These are phyloP conservation scores for Gracilaria domingensis DNA, from an alignment of 23 red algal species.

Conservation along the genomic window DNA sequence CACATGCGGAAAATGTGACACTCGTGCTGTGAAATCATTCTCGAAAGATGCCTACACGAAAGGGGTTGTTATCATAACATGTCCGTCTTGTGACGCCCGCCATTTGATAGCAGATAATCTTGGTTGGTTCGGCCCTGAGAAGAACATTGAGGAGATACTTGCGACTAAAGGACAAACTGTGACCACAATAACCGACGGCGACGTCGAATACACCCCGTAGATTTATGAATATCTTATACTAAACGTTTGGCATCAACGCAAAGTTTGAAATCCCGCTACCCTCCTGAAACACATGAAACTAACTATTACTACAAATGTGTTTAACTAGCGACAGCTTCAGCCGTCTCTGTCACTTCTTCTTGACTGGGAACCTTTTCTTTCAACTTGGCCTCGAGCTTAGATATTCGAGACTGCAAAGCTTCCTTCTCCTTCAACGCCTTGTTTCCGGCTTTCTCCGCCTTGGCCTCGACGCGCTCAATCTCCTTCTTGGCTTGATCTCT, in stretches of 20 bases:
- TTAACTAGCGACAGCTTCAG: background rate
- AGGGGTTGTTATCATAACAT: conserved; percentile 75
- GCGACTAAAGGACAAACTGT: conserved; percentile 38
- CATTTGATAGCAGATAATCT: conserved; percentile 87
- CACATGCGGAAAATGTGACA: conserved; percentile 77
- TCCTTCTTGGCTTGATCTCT: conserved; percentile 58
- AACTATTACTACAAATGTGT: conserved; percentile 1
- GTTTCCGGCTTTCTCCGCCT: conserved; percentile 8
- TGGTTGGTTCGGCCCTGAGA: conserved; percentile 77
- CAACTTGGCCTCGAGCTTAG: conserved; percentile 32
- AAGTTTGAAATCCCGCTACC: background rate
- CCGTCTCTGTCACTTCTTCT: background rate
- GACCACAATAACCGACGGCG: conserved; percentile 25
- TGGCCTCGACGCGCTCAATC: background rate
- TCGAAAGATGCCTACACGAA: conserved; percentile 54
- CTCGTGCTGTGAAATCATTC: conserved; percentile 69
- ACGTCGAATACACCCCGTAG: conserved; percentile 28
- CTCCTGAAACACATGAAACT: background rate
- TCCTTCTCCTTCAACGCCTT: conserved; percentile 42
- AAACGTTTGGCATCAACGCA: background rate
- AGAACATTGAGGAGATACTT: conserved; percentile 51
- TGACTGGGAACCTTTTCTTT: conserved; percentile 2
- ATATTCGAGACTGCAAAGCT: conserved; percentile 30
- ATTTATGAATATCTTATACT: background rate
- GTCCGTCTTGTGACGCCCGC: conserved; percentile 69